These are phyloP conservation scores for Candida boleticola DNA, from an alignment of 805 yeast species.

Conservation along the genomic window DNA sequence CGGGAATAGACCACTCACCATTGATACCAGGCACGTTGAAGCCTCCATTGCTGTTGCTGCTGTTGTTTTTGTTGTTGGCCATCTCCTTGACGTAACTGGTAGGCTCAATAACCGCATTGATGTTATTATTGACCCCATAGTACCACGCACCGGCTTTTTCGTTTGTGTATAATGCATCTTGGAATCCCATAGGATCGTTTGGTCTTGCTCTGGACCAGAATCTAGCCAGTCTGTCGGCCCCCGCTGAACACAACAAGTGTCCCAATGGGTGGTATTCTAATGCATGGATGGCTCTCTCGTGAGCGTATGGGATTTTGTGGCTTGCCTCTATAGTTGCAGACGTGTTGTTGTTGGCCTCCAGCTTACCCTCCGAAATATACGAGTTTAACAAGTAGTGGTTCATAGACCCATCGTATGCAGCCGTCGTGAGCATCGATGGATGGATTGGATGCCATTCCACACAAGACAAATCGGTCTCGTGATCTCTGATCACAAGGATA, in stretches of 20 bases:
- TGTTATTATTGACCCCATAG: slow-evolving; percentile 44
- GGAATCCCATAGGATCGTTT: slow-evolving; percentile 77
- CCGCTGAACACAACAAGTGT: slow-evolving; percentile 85
- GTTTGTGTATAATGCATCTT: slow-evolving; percentile 75
- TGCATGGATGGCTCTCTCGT: slow-evolving; percentile 88
- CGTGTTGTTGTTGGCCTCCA: slow-evolving; percentile 11
- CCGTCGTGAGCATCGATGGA: slow-evolving; percentile 73
- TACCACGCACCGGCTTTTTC: slow-evolving; percentile 49
- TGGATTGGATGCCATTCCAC: slow-evolving; percentile 93
- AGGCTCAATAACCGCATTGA: slow-evolving; percentile 40
- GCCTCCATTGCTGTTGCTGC: neutral
- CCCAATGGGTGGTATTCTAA: slow-evolving; percentile 94
- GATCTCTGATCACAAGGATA: slow-evolving; percentile 67
- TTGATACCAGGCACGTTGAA: slow-evolving; percentile 4
- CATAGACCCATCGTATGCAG: slow-evolving; percentile 86
- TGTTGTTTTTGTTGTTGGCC: neutral
- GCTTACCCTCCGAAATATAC: slow-evolving; percentile 36
- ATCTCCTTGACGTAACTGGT: slow-evolving; percentile 4
- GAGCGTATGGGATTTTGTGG: slow-evolving; percentile 85
- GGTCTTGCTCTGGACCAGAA: slow-evolving; percentile 96
- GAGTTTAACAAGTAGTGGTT: slow-evolving; percentile 69
- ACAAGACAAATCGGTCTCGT: slow-evolving; percentile 80
- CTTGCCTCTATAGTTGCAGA: slow-evolving; percentile 32
- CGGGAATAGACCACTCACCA: slow-evolving; percentile 4
- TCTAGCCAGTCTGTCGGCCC: slow-evolving; percentile 88